Percentiles rank a stretch among this genome's conserved stretches.
Evolutionary conservation across 306 rosid species (phyloP).

Genomic region (Rubus idaeus): DNA sequence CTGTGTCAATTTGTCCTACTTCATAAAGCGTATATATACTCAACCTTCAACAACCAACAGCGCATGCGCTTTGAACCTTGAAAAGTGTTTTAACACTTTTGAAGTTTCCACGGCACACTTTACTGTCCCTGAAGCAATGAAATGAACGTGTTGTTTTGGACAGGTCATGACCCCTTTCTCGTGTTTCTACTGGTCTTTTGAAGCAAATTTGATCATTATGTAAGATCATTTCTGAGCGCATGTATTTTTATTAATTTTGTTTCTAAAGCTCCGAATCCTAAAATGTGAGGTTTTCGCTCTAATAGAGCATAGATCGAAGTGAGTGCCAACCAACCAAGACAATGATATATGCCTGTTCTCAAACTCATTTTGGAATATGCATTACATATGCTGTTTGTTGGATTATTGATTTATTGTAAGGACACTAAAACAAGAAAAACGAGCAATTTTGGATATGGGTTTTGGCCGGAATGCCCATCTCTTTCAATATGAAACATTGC

Average conservation of each 20-base stretch:
- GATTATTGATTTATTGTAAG: neutral
- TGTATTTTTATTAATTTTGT: neutral
- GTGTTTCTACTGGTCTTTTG: neutral
- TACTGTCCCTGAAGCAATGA: neutral
- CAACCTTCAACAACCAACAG: neutral
- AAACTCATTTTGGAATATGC: neutral
- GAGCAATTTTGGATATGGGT: neutral
- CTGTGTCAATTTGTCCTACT: neutral
- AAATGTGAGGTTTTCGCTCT: too few relatives aligned
- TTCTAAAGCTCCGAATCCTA: too few relatives aligned
- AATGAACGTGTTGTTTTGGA: neutral
- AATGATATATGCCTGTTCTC: neutral
- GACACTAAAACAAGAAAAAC: neutral
- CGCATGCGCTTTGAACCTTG: neutral
- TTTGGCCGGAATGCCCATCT: constrained; percentile 11
- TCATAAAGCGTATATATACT: neutral
- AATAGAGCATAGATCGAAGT: too few relatives aligned
- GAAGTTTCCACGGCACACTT: neutral
- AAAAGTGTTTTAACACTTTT: neutral
- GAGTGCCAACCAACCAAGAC: neutral
- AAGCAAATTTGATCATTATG: too few relatives aligned
- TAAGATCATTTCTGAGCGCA: too few relatives aligned
- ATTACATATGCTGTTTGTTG: neutral
- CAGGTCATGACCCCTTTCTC: neutral
- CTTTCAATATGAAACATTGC: constrained; percentile 8